A percentile compares a stretch with the other conserved stretches of the same genome.
phyloP scores from a whole-genome alignment of 306 rosid species.

The Ammopiptanthus mongolicus region DNA sequence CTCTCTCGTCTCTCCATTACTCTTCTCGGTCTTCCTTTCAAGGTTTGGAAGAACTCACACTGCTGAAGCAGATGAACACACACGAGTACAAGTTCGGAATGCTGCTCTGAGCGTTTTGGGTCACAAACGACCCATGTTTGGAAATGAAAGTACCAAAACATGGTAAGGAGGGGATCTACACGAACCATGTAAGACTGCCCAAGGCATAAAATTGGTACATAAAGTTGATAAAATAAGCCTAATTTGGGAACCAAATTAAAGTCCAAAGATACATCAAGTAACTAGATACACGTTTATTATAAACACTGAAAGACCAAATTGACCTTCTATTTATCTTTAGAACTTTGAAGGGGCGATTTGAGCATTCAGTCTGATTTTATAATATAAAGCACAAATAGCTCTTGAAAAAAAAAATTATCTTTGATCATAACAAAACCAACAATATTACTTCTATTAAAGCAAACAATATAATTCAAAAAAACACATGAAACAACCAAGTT shows the following conservation, averaged over 20 bases:
- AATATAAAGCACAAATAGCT: neutral
- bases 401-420: neutral
- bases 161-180: neutral
- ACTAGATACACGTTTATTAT: too few species aligned
- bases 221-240: neutral
- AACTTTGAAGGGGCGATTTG: neutral
- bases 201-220: neutral
- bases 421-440: too few species aligned
- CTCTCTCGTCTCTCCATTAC: too few species aligned
- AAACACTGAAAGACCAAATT: neutral
- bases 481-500: too few species aligned
- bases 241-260: neutral
- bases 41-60: neutral
- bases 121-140: neutral
- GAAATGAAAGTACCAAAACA: neutral
- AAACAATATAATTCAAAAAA: neutral
- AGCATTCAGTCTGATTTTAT: neutral
- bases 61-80: too few species aligned
- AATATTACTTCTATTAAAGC: neutral
- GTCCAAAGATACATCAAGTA: neutral
- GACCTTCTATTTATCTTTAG: too few species aligned
- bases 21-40: too few species aligned
- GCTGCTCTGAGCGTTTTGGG: neutral
- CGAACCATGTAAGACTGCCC: too few species aligned
- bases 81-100: neutral